These are phyloP conservation scores for Aspergillus pseudonomiae DNA, from an alignment of 2,329 filamentous ascomycete genomes.

Conservation along the genomic window DNA sequence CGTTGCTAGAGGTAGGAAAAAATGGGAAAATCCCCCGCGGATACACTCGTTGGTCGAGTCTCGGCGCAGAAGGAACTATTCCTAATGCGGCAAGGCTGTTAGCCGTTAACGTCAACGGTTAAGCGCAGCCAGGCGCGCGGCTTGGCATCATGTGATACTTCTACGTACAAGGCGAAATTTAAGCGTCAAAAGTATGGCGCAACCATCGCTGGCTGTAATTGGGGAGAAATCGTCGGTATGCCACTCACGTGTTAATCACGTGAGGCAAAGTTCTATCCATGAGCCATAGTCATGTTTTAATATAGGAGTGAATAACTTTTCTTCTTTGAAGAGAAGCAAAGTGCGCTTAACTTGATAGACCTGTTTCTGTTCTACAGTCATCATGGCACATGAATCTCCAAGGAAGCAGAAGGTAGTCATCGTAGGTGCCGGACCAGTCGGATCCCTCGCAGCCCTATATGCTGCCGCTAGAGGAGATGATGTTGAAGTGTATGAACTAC, in stretches of 20 bases:
- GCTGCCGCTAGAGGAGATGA: slow-evolving; percentile 84
- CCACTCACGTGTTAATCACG: background rate
- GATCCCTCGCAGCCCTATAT: slow-evolving; percentile 88
- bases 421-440: slow-evolving; percentile 91
- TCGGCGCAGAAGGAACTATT: background rate
- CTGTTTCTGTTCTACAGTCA: background rate
- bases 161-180: background rate
- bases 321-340: background rate
- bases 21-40: slow-evolving; percentile 15
- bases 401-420: slow-evolving; percentile 71
- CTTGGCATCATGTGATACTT: background rate
- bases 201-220: background rate
- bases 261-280: background rate
- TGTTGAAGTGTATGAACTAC: slow-evolving; percentile 92
- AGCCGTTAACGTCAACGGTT: background rate
- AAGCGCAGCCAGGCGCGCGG: background rate
- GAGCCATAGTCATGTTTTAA: background rate
- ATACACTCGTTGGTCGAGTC: slow-evolving; percentile 4
- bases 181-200: background rate
- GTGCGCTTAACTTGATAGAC: background rate
- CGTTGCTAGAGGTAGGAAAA: slow-evolving; percentile 13
- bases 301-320: background rate
- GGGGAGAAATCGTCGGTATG: background rate
- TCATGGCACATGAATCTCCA: slow-evolving; percentile 18
- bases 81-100: background rate